A percentile compares a stretch with the other conserved stretches of the same genome.
Conservation (phyloP, 805 yeast genomes). For the Barnettozyma californica region DNA sequence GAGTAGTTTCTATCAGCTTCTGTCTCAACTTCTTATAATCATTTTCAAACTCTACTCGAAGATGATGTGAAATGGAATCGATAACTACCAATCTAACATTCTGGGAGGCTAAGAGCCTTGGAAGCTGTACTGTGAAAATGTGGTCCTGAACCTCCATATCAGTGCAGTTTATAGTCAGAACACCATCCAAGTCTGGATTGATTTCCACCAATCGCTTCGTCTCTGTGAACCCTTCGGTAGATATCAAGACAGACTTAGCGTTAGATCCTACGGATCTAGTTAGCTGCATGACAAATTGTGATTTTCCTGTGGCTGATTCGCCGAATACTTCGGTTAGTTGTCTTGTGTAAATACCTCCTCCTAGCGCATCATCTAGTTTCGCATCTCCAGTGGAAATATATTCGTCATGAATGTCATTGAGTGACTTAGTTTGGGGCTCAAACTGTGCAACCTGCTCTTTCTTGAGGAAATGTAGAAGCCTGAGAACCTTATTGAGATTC, state of each 20-base stretch:
- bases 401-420: constrained; percentile 1
- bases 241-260: constrained; percentile 57
- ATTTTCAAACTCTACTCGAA: constrained; percentile 54
- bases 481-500: constrained; percentile 20
- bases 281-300: constrained; percentile 70
- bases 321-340: constrained; percentile 75
- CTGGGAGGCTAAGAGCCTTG: constrained; percentile 40
- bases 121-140: constrained; percentile 63
- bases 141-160: constrained; percentile 74
- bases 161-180: constrained; percentile 52
- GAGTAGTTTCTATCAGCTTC: constrained; percentile 39
- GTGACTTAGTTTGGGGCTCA: constrained; percentile 14
- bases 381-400: constrained; percentile 48
- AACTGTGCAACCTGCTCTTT: constrained; percentile 27
- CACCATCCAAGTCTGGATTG: constrained; percentile 30
- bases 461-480: constrained; percentile 7
- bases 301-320: constrained; percentile 80
- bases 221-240: constrained; percentile 73
- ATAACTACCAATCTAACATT: constrained; percentile 54
- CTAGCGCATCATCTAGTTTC: constrained; percentile 41
- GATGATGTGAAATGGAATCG: constrained; percentile 81
- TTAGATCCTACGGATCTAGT: constrained; percentile 49
- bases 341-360: constrained; percentile 54
- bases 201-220: constrained; percentile 58
- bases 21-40: constrained; percentile 35